A percentile compares a stretch with the other conserved stretches of the same genome.
These are phyloP conservation scores for Xylona heveae DNA, from an alignment of 495 filamentous ascomycete species.

Conservation along the genomic window DNA sequence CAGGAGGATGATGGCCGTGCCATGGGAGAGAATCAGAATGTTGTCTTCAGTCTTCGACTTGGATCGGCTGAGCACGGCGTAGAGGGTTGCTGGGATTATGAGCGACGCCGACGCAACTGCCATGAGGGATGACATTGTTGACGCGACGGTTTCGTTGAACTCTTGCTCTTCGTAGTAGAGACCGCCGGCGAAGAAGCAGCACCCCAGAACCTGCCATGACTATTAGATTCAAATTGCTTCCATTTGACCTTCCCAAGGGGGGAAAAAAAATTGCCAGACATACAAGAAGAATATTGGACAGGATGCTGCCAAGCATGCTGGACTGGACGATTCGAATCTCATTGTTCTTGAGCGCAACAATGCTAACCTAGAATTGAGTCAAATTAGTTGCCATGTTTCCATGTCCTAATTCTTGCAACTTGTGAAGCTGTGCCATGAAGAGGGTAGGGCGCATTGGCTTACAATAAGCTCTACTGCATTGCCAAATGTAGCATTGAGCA, in stretches of 20 bases:
- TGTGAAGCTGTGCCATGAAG: no score
- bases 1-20: conserved; percentile 76
- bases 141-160: conserved; percentile 77
- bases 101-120: conserved; percentile 74
- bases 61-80: conserved; percentile 27
- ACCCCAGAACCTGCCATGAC: conserved; percentile 43
- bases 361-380: conserved; percentile 45
- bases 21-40: conserved; percentile 69
- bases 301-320: conserved; percentile 91
- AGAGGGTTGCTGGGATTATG: conserved; percentile 77
- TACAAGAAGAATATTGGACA: conserved; percentile 82
- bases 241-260: background rate
- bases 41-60: conserved; percentile 29
- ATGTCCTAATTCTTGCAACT: background rate
- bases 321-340: conserved; percentile 93
- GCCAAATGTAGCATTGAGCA: conserved; percentile 91
- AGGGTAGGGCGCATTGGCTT: no score
- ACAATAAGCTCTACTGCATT: conserved; percentile 99
- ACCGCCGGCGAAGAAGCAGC: conserved; percentile 88
- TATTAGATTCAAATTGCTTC: background rate
- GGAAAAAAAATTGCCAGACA: conserved; percentile 2
- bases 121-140: conserved; percentile 93
- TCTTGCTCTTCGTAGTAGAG: conserved; percentile 44
- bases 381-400: no score
- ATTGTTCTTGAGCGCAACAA: conserved; percentile 66